Percentiles rank a stretch among this genome's conserved stretches.
Evolutionary conservation across 768 basidiomycete species (phyloP).

Genomic region (Rhodotorula diobovata): DNA sequence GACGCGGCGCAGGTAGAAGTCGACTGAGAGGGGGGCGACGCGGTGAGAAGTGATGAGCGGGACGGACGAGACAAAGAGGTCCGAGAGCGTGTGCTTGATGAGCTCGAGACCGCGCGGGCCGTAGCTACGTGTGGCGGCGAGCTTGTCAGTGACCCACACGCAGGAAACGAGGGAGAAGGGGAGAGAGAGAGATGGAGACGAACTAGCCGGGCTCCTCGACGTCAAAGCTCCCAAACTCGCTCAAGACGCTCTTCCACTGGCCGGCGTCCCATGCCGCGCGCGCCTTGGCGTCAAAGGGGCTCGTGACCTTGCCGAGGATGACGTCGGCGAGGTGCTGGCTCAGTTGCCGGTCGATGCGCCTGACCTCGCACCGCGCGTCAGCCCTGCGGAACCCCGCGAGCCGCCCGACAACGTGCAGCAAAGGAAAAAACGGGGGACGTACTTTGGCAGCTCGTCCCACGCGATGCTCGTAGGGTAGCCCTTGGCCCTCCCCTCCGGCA

Average conservation of each 20-base stretch:
- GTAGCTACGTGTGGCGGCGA: conserved; percentile 56
- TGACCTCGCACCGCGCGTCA: neutral
- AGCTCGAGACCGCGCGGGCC: conserved; percentile 78
- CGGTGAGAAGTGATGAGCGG: conserved; percentile 54
- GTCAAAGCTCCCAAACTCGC: conserved; percentile 73
- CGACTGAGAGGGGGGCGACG: conserved; percentile 57
- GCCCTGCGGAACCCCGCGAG: too few species aligned
- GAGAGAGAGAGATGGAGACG: conserved; percentile 48
- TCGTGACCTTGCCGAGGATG: neutral
- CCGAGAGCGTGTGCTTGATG: conserved; percentile 69
- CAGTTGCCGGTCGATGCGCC: conserved; percentile 14
- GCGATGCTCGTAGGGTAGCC: conserved; percentile 32
- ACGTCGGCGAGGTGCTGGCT: conserved; percentile 7
- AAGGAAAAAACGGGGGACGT: neutral
- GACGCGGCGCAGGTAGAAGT: conserved; percentile 74
- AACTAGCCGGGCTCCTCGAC: conserved; percentile 86
- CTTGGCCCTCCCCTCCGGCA: conserved; percentile 26
- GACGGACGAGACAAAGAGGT: conserved; percentile 58
- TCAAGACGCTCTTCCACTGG: conserved; percentile 61
- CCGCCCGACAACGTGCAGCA: fast-evolving
- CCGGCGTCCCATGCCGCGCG: conserved; percentile 51
- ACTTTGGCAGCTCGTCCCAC: conserved; percentile 26
- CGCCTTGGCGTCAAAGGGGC: conserved; percentile 31
- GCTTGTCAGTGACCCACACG: neutral
- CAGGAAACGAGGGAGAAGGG: neutral